Conservation (phyloP, 306 rosid species). For the Vicia villosa region DNA sequence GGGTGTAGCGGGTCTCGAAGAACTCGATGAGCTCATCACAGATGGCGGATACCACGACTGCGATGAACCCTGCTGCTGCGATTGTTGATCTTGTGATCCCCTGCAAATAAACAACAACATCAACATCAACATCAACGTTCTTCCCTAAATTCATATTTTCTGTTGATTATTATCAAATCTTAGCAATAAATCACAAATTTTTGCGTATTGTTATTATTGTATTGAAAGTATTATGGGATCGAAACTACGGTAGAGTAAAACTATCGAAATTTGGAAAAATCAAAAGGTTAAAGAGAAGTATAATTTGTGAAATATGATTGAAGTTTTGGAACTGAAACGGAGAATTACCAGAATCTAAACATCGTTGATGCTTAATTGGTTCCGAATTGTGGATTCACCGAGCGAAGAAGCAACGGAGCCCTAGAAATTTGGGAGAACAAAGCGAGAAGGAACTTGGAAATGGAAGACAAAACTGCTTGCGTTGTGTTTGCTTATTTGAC, state of each 20-base stretch:
- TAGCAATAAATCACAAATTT: not conserved
- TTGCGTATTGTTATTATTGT: too few relatives aligned
- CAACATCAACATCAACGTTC: not conserved
- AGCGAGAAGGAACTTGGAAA: conserved; percentile 6
- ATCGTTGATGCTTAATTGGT: conserved; percentile 35
- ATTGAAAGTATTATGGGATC: too few relatives aligned
- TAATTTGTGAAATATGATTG: not conserved
- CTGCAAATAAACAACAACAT: conserved; percentile 41
- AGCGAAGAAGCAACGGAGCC: conserved; percentile 25
- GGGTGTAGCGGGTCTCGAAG: conserved; percentile 77
- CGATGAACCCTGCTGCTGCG: conserved; percentile 57
- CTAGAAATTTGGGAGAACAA: conserved; percentile 39
- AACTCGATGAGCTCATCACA: conserved; percentile 52
- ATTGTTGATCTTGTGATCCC: conserved; percentile 84
- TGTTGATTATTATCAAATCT: not conserved
- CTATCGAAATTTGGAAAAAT: too few relatives aligned
- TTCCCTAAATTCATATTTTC: conserved; percentile 6
- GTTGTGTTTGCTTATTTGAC: too few relatives aligned
- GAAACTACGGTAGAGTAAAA: too few relatives aligned
- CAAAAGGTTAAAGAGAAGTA: too few relatives aligned
- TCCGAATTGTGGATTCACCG: conserved; percentile 24
- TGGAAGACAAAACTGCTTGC: not conserved
- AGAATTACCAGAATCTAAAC: conserved; percentile 83
- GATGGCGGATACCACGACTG: conserved; percentile 92
- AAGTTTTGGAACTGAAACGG: not conserved